A percentile compares a stretch with the other conserved stretches of the same genome.
These are phyloP conservation scores for Myxozyma nipponensis DNA, from an alignment of 805 yeast genomes.

Conservation along the genomic window DNA sequence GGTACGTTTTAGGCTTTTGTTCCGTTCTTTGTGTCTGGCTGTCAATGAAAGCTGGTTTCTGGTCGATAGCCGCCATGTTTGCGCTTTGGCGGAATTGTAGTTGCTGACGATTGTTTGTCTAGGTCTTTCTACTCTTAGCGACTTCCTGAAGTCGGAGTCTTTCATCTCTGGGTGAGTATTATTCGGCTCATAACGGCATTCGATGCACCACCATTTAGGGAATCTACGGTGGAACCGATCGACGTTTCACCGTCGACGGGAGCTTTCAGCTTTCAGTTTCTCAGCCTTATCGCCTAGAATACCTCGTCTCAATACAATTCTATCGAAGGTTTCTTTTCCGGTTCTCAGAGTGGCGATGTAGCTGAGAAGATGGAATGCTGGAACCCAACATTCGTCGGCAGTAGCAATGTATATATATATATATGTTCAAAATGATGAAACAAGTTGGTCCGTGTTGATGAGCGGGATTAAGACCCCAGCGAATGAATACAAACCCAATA, in stretches of 20 bases:
- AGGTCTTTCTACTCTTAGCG: slow-evolving; percentile 23
- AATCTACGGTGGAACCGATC: too few relatives aligned
- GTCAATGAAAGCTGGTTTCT: not conserved
- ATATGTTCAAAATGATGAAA: slow-evolving; percentile 44
- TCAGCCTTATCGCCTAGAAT: too few relatives aligned
- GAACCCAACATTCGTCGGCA: not conserved
- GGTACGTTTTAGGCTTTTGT: slow-evolving; percentile 33
- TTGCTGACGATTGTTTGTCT: not conserved
- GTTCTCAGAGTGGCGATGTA: too few relatives aligned
- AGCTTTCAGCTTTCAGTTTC: too few relatives aligned
- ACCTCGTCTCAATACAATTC: too few relatives aligned
- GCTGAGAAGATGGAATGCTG: not conserved
- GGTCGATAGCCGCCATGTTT: not conserved
- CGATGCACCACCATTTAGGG: too few relatives aligned
- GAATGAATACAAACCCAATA: slow-evolving; percentile 68
- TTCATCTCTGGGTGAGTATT: slow-evolving; percentile 73
- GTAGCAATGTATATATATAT: not conserved
- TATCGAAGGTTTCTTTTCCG: too few relatives aligned
- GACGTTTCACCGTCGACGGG: too few relatives aligned
- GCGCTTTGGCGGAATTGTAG: not conserved
- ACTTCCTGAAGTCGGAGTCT: slow-evolving; percentile 19
- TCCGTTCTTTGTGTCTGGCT: not conserved
- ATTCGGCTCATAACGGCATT: too few relatives aligned
- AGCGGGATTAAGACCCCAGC: slow-evolving; percentile 87
- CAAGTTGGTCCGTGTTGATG: slow-evolving; percentile 94